phyloP scores from a whole-genome alignment of 148 eudicot genomes.

The Chenopodium album region DNA sequence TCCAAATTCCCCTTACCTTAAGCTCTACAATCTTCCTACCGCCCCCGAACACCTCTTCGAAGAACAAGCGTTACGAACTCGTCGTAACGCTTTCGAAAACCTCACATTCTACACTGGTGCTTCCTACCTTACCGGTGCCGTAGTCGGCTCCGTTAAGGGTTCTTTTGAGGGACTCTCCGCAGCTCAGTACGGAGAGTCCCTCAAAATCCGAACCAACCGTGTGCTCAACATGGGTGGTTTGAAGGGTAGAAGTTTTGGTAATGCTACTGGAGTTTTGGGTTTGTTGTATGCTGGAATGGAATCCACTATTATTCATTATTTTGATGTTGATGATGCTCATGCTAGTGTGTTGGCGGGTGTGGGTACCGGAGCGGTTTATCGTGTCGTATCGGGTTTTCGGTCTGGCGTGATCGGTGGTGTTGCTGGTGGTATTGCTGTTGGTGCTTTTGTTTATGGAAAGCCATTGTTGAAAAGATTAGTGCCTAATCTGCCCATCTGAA shows the following conservation, averaged over 20 bases:
- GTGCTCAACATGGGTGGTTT: constrained; percentile 37
- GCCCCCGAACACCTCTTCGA: constrained; percentile 35
- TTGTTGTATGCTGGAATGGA: constrained; percentile 25
- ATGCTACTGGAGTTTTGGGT: constrained; percentile 27
- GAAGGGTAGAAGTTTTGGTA: constrained; percentile 34
- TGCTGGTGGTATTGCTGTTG: constrained; percentile 39
- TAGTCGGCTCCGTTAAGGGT: constrained; percentile 29
- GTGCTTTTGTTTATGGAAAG: constrained; percentile 27
- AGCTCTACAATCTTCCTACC: constrained; percentile 38
- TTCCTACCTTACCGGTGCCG: constrained; percentile 24
- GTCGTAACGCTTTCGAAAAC: constrained; percentile 26
- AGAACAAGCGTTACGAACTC: constrained; percentile 25
- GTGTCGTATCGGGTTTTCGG: constrained; percentile 32
- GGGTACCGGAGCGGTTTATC: constrained; percentile 32
- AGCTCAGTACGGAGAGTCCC: constrained; percentile 33
- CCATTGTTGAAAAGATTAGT: constrained; percentile 24
- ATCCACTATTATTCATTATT: neutral
- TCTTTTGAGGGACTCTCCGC: constrained; percentile 28
- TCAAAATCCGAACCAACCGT: constrained; percentile 35
- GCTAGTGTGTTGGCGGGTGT: constrained; percentile 33
- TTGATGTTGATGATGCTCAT: constrained; percentile 26
- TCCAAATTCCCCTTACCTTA: neutral
- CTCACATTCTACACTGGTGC: constrained; percentile 34
- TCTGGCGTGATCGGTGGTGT: constrained; percentile 32
- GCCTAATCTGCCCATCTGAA: neutral